Percentiles rank a stretch among this genome's conserved stretches.
These are phyloP conservation scores for Fusarium xyrophilum DNA, from an alignment of 2,329 filamentous ascomycete genomes.

Conservation along the genomic window DNA sequence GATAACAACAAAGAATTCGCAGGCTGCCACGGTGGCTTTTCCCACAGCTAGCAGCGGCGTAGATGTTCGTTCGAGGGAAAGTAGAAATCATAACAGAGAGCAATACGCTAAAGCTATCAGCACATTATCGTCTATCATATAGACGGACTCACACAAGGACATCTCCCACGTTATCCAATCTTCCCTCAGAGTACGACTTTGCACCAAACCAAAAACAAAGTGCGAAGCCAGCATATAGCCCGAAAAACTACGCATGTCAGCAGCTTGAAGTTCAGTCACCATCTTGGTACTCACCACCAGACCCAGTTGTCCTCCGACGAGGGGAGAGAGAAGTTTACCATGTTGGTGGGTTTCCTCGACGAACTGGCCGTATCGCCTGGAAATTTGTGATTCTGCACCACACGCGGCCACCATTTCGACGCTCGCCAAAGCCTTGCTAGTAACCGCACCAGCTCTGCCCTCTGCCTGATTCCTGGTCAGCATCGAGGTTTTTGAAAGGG, in stretches of 20 bases:
- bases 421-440: constrained; percentile 65
- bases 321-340: constrained; percentile 57
- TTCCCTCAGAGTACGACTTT: constrained; percentile 55
- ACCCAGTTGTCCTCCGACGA: constrained; percentile 61
- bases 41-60: constrained; percentile 65
- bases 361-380: constrained; percentile 60
- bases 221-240: constrained; percentile 59
- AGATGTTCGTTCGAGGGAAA: constrained; percentile 63
- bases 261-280: neutral
- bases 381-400: constrained; percentile 64
- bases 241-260: constrained; percentile 55
- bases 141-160: constrained; percentile 58
- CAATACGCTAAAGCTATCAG: constrained; percentile 49
- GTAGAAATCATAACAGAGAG: constrained; percentile 66
- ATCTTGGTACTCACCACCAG: constrained; percentile 44
- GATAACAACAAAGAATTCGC: constrained; percentile 64
- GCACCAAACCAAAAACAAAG: constrained; percentile 70
- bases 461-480: constrained; percentile 51
- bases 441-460: constrained; percentile 63
- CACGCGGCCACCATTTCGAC: constrained; percentile 70
- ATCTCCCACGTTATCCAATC: constrained; percentile 57
- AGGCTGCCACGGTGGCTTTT: constrained; percentile 64
- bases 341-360: constrained; percentile 61
- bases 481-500: neutral
- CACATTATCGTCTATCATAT: neutral